Evolutionary conservation across 768 basidiomycete genomes (phyloP).

Genomic region (Phaffia australis): DNA sequence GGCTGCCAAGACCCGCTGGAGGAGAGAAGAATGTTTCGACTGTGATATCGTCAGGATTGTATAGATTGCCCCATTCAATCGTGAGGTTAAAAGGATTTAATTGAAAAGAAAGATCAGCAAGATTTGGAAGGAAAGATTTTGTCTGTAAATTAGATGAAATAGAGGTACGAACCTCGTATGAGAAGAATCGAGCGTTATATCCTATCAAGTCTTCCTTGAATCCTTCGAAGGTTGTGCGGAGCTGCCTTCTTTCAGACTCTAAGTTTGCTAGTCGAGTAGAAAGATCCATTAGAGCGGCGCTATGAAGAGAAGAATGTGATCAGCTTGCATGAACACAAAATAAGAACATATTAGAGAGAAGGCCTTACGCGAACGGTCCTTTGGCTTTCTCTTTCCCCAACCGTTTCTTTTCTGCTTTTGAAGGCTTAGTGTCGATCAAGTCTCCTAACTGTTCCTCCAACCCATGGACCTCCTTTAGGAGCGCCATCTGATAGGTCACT

Average conservation of each 20-base stretch:
- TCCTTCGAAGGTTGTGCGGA: slow-evolving; percentile 17
- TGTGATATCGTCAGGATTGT: too few relatives aligned
- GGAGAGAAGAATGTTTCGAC: too few relatives aligned
- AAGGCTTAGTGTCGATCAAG: slow-evolving; percentile 23
- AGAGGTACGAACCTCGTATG: slow-evolving; percentile 15
- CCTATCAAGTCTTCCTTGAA: slow-evolving; percentile 28
- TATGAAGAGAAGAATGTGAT: slow-evolving; percentile 10
- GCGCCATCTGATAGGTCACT: slow-evolving; percentile 36
- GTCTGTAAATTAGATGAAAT: background rate
- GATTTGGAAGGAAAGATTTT: background rate
- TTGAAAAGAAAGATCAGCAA: background rate
- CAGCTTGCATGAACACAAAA: background rate
- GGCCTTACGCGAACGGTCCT: slow-evolving; percentile 20
- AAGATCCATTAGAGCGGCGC: slow-evolving; percentile 16
- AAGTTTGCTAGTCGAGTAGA: slow-evolving; percentile 24
- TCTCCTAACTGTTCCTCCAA: slow-evolving; percentile 26
- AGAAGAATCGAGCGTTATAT: slow-evolving; percentile 26
- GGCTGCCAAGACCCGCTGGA: too few relatives aligned
- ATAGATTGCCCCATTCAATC: too few relatives aligned
- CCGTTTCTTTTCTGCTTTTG: slow-evolving; percentile 4
- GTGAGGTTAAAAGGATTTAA: background rate
- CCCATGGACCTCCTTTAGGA: slow-evolving; percentile 31
- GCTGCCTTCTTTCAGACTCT: slow-evolving; percentile 20
- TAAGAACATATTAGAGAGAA: background rate
- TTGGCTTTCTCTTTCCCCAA: slow-evolving; percentile 1